phyloP scores from a whole-genome alignment of 176 grass and related monocot species.

The Oryza brachyantha region DNA sequence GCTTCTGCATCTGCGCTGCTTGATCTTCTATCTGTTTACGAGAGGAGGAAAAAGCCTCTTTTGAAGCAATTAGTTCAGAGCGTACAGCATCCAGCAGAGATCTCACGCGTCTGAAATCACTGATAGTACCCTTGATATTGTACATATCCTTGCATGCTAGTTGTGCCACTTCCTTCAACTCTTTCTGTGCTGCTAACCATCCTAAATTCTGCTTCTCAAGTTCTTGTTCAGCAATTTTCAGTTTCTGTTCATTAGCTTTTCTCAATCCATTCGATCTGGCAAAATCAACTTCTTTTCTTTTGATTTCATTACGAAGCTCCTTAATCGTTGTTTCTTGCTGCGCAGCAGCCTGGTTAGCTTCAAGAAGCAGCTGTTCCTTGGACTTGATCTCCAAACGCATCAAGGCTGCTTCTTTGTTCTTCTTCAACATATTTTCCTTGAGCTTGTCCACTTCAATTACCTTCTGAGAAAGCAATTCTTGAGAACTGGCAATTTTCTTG shows the following conservation, averaged over 20 bases:
- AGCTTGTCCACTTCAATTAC: conserved; percentile 63
- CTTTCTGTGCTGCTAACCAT: conserved; percentile 59
- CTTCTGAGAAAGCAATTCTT: conserved; percentile 55
- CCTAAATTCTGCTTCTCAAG: conserved; percentile 62
- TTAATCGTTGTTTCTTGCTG: conserved; percentile 52
- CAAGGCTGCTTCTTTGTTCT: conserved; percentile 49
- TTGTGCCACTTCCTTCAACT: conserved; percentile 61
- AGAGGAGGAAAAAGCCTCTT: conserved; percentile 65
- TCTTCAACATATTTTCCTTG: conserved; percentile 56
- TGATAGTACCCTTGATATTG: conserved; percentile 44
- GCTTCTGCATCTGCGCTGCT: conserved; percentile 47
- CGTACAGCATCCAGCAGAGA: conserved; percentile 68
- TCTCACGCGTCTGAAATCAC: conserved; percentile 64
- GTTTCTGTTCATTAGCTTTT: conserved; percentile 51
- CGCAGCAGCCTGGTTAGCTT: conserved; percentile 42
- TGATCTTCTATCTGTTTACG: conserved; percentile 59
- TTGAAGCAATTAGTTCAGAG: conserved; percentile 65
- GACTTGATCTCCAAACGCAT: conserved; percentile 55
- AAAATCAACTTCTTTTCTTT: conserved; percentile 57
- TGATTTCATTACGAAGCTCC: conserved; percentile 46
- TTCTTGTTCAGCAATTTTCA: conserved; percentile 53
- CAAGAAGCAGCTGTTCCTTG: conserved; percentile 50
- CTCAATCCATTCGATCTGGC: conserved; percentile 52
- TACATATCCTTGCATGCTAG: conserved; percentile 50
- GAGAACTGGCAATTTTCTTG: conserved; percentile 46